Evolutionary conservation across 2,329 filamentous ascomycete species (phyloP).

Genomic region (Achaetomium macrosporum): DNA sequence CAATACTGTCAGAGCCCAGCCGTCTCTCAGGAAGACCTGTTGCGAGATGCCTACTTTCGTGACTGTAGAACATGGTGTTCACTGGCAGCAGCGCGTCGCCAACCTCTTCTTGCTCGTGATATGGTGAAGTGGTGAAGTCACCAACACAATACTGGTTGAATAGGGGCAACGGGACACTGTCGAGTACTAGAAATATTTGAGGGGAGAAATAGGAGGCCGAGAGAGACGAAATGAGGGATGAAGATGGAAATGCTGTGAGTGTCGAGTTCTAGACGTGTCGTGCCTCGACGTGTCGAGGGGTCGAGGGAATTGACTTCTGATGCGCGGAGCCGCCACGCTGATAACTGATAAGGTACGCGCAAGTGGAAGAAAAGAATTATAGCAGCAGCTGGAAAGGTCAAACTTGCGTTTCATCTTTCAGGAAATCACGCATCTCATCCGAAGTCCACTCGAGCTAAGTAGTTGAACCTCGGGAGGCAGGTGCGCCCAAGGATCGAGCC

Average conservation of each 20-base stretch:
- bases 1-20: background rate
- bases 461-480: background rate
- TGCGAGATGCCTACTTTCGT: conserved; percentile 63
- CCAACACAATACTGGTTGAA: background rate
- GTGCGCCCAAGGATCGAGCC: background rate
- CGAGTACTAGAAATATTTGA: background rate
- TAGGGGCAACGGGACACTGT: background rate
- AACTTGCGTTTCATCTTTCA: background rate
- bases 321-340: background rate
- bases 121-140: background rate
- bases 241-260: background rate
- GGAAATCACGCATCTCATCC: background rate
- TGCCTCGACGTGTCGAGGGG: background rate
- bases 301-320: background rate
- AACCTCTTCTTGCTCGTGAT: background rate
- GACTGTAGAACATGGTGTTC: conserved; percentile 80
- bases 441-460: background rate
- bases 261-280: background rate
- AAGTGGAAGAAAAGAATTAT: background rate
- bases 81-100: background rate
- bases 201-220: background rate
- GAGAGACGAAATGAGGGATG: background rate
- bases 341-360: background rate
- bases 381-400: background rate
- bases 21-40: conserved; percentile 22